phyloP scores from a whole-genome alignment of 2,329 filamentous ascomycete species.

The Teratosphaeria viscida region DNA sequence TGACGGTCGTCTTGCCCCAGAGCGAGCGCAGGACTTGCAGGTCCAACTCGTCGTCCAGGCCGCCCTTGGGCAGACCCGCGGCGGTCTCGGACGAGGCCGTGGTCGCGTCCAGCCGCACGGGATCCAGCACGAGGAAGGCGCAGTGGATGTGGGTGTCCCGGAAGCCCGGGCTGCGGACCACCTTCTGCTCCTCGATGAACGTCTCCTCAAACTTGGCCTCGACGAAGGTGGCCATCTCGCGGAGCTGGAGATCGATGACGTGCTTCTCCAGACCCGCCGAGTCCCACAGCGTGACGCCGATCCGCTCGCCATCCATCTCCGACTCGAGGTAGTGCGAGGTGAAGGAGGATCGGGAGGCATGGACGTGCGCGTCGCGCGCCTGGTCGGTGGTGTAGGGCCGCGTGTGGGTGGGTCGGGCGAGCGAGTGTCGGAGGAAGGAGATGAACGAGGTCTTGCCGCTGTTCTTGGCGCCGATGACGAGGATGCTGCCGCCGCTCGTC shows the following conservation, averaged over 20 bases:
- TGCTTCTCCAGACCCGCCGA: conserved; percentile 92
- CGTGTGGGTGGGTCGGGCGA: conserved; percentile 61
- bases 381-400: conserved; percentile 32
- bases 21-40: conserved; percentile 80
- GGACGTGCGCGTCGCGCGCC: conserved; percentile 8
- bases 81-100: conserved; percentile 40
- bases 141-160: conserved; percentile 97
- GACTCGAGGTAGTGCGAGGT: conserved; percentile 85
- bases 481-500: conserved; percentile 50
- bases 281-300: conserved; percentile 93
- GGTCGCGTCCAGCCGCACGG: conserved; percentile 72
- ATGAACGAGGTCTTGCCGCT: conserved; percentile 95
- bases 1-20: conserved; percentile 86
- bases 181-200: conserved; percentile 94
- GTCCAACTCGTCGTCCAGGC: conserved; percentile 80
- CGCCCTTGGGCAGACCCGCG: conserved; percentile 38
- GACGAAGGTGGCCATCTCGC: conserved; percentile 82
- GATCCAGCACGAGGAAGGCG: conserved; percentile 85
- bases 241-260: conserved; percentile 84
- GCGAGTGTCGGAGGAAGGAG: conserved; percentile 80
- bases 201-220: conserved; percentile 99
- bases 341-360: conserved; percentile 44
- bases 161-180: conserved; percentile 80
- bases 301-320: conserved; percentile 81
- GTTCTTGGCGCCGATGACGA: conserved; percentile 78